phyloP scores from a whole-genome alignment of 305 asterid genomes.

The Solanum chacoense region DNA sequence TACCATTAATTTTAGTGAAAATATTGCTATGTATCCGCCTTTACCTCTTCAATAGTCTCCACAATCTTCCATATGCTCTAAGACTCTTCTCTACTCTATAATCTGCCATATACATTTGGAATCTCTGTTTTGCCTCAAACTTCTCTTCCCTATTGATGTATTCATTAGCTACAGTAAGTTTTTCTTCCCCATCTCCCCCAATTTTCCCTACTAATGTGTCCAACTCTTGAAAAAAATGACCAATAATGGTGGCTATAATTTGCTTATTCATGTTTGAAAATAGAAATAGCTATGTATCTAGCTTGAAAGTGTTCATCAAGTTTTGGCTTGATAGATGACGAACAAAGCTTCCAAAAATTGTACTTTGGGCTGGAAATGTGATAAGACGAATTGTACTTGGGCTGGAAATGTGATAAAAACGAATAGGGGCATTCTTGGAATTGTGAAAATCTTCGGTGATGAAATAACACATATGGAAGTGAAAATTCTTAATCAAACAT shows the following conservation, averaged over 20 bases:
- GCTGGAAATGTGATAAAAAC: too few relatives aligned
- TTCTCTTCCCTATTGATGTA: not conserved
- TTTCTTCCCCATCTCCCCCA: not conserved
- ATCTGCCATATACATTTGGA: not conserved
- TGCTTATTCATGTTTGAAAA: not conserved
- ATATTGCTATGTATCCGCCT: not conserved
- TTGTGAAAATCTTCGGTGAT: too few relatives aligned
- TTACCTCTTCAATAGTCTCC: not conserved
- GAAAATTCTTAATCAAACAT: too few relatives aligned
- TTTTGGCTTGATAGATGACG: not conserved
- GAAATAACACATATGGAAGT: too few relatives aligned
- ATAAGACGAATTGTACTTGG: too few relatives aligned
- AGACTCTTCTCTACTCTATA: not conserved
- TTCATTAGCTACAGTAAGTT: not conserved
- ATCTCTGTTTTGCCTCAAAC: not conserved
- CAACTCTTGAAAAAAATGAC: not conserved
- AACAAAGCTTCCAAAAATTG: too few relatives aligned
- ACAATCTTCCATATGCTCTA: not conserved
- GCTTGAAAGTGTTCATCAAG: not conserved
- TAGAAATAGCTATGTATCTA: not conserved
- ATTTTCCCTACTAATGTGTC: not conserved
- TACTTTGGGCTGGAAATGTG: too few relatives aligned
- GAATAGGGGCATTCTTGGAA: too few relatives aligned
- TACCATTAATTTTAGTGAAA: not conserved
- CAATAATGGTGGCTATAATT: not conserved